These are phyloP conservation scores for Aurinia saxatilis DNA, from an alignment of 345 rosid species.

Conservation along the genomic window DNA sequence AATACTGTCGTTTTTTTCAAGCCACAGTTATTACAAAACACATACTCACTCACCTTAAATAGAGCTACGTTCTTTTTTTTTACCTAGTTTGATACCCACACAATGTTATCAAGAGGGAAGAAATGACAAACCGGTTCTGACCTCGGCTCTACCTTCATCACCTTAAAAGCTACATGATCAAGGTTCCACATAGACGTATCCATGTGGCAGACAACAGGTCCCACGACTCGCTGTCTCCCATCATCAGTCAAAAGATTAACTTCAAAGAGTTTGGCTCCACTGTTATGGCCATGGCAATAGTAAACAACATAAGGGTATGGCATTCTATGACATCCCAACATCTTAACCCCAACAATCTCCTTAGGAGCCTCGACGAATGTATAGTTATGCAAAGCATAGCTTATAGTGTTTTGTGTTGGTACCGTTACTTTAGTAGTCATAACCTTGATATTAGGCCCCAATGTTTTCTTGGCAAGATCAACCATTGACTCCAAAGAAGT, in stretches of 20 bases:
- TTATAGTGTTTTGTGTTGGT: not conserved
- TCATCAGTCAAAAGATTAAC: constrained; percentile 38
- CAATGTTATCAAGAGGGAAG: constrained; percentile 51
- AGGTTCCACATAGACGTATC: constrained; percentile 64
- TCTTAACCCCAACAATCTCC: constrained; percentile 25
- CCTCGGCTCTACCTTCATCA: constrained; percentile 46
- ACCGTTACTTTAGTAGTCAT: constrained; percentile 33
- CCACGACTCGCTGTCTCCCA: constrained; percentile 42
- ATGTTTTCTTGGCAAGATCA: constrained; percentile 32
- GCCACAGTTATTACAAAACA: constrained; percentile 12
- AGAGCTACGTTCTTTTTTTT: not conserved
- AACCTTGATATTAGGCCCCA: constrained; percentile 38
- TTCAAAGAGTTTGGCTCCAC: constrained; percentile 35
- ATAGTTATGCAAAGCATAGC: constrained; percentile 36
- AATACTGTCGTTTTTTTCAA: not conserved
- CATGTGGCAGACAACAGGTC: constrained; percentile 65
- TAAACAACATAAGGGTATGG: constrained; percentile 63
- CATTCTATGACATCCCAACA: constrained; percentile 56
- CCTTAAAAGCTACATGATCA: constrained; percentile 52
- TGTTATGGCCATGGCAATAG: constrained; percentile 55
- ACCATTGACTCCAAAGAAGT: constrained; percentile 71
- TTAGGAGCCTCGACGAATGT: constrained; percentile 35
- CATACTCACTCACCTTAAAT: constrained; percentile 6
- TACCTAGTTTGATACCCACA: constrained; percentile 44
- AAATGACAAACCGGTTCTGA: constrained; percentile 66